Conservation (phyloP, 176 grass and related monocot genomes). For the Tillandsia leiboldiana region DNA sequence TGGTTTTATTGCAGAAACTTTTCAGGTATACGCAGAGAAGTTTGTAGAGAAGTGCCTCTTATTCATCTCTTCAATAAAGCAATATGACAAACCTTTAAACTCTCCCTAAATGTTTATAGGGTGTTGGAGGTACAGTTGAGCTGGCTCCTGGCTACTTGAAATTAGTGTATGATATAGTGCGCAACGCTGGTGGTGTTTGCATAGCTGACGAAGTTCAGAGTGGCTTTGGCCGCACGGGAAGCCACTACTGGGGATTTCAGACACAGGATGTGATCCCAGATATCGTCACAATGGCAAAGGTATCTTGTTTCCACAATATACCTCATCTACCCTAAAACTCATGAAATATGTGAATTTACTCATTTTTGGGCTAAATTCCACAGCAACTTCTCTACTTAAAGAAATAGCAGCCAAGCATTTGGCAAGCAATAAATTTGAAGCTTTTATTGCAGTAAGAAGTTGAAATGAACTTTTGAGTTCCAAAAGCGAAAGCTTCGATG, state of each 20-base stretch:
- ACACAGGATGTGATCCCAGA: slow-evolving; percentile 82
- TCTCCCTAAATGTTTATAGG: slow-evolving; percentile 31
- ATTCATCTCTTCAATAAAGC: not conserved
- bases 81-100: slow-evolving; percentile 6
- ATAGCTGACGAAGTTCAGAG: slow-evolving; percentile 99
- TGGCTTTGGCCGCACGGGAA: slow-evolving; percentile 90
- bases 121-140: slow-evolving; percentile 83
- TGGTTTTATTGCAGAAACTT: slow-evolving; percentile 97
- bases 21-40: slow-evolving; percentile 45
- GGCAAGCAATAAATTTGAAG: no score
- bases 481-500: no score
- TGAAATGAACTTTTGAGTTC: no score
- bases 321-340: not conserved
- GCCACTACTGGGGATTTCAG: slow-evolving; percentile 95
- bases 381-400: no score
- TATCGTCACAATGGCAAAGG: slow-evolving; percentile 97
- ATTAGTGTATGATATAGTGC: slow-evolving; percentile 67
- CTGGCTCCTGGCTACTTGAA: slow-evolving; percentile 91
- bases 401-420: no score
- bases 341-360: not conserved
- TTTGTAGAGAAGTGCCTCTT: not conserved
- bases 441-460: no score
- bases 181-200: slow-evolving; percentile 79
- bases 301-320: slow-evolving; percentile 6
- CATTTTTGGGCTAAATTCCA: no score